phyloP scores from a whole-genome alignment of 192 early-diverging fungal species.

The Mortierella hygrophila region DNA sequence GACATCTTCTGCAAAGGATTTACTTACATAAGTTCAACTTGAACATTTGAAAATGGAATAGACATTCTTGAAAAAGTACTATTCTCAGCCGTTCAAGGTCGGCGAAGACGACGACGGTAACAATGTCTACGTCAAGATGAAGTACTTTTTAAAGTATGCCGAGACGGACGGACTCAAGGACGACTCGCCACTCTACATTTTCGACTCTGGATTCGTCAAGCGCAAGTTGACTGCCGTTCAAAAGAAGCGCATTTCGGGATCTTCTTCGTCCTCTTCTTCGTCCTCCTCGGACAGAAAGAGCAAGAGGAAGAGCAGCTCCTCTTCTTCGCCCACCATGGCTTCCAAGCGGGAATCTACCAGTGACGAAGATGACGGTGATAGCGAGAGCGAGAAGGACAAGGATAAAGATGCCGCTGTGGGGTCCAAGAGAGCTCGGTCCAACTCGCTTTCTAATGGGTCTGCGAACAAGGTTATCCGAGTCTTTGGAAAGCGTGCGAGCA shows the following conservation, averaged over 20 bases:
- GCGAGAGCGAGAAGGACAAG: slow-evolving; percentile 6
- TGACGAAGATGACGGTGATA: slow-evolving; percentile 4
- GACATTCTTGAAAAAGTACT: slow-evolving; percentile 64
- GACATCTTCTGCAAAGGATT: background rate
- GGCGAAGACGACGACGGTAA: slow-evolving; percentile 85
- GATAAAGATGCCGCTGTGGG: slow-evolving; percentile 10
- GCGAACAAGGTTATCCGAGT: slow-evolving; percentile 34
- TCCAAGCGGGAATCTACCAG: background rate
- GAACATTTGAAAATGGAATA: slow-evolving; percentile 14
- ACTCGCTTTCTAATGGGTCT: slow-evolving; percentile 18
- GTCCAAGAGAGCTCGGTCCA: slow-evolving; percentile 36
- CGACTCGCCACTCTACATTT: slow-evolving; percentile 86
- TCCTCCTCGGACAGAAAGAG: slow-evolving; percentile 13
- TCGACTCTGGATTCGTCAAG: slow-evolving; percentile 78
- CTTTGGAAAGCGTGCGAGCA: slow-evolving; percentile 32
- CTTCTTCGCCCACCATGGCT: background rate
- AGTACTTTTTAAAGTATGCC: slow-evolving; percentile 72
- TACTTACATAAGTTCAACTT: background rate
- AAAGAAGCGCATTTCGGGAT: slow-evolving; percentile 43
- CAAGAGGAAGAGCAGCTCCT: background rate
- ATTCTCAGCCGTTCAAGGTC: slow-evolving; percentile 77
- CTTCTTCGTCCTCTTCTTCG: slow-evolving; percentile 39
- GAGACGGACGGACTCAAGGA: slow-evolving; percentile 64
- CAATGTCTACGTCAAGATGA: slow-evolving; percentile 73
- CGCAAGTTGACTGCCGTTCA: slow-evolving; percentile 45